Evolutionary conservation across 495 filamentous ascomycete genomes (phyloP).

Genomic region (Penicillium taxi): DNA sequence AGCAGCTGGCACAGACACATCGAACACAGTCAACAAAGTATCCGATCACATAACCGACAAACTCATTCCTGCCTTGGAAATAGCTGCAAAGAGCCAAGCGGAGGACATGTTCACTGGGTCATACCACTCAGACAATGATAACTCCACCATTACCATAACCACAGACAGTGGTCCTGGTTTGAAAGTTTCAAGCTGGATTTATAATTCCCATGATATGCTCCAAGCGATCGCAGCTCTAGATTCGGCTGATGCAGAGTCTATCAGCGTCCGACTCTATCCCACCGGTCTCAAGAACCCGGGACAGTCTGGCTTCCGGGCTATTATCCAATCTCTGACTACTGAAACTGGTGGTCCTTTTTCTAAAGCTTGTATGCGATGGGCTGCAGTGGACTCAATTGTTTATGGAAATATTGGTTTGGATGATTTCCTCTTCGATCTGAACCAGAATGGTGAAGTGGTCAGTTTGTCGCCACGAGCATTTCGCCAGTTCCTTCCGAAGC

Average conservation of each 20-base stretch:
- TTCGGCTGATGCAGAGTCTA: neutral
- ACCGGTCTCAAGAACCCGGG: slow-evolving; percentile 22
- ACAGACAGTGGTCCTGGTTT: slow-evolving; percentile 39
- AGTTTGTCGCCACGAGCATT: slow-evolving; percentile 21
- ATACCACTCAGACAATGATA: slow-evolving; percentile 20
- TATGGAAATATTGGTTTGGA: slow-evolving; percentile 32
- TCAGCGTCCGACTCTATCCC: slow-evolving; percentile 42
- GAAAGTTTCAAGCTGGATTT: slow-evolving; percentile 29
- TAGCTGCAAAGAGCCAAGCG: slow-evolving; percentile 37
- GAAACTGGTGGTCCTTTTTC: slow-evolving; percentile 13
- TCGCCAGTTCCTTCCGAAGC: slow-evolving; percentile 11
- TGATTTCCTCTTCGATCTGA: slow-evolving; percentile 34
- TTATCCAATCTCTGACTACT: slow-evolving; percentile 26
- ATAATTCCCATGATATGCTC: slow-evolving; percentile 34
- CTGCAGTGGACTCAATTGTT: slow-evolving; percentile 16
- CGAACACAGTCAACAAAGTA: slow-evolving; percentile 6
- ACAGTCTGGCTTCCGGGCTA: slow-evolving; percentile 38
- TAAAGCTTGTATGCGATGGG: slow-evolving; percentile 20
- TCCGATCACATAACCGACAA: slow-evolving; percentile 27
- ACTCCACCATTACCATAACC: slow-evolving; percentile 36
- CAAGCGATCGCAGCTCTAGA: slow-evolving; percentile 14
- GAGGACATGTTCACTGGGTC: slow-evolving; percentile 27
- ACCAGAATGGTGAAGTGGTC: slow-evolving; percentile 19
- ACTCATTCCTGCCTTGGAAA: slow-evolving; percentile 39
- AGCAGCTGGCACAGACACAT: slow-evolving; percentile 26